These are phyloP conservation scores for Trichoderma harzianum DNA, from an alignment of 2,329 filamentous ascomycete species.

Conservation along the genomic window DNA sequence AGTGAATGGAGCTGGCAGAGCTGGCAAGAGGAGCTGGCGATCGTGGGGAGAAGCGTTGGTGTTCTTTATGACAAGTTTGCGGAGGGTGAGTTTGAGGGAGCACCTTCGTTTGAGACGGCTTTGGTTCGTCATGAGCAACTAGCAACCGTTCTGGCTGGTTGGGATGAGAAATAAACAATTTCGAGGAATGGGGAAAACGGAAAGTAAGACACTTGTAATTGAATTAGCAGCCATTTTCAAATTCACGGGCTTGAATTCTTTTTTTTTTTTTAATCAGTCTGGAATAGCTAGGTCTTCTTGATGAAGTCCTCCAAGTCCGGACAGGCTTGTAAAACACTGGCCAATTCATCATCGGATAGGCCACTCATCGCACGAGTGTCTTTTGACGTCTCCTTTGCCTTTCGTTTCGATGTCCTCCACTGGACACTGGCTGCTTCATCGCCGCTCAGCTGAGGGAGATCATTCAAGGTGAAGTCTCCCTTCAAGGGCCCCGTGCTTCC, in stretches of 20 bases:
- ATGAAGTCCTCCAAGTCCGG: slow-evolving; percentile 16
- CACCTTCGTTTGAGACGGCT: slow-evolving; percentile 40
- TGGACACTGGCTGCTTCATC: slow-evolving; percentile 12
- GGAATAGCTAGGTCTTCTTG: background rate
- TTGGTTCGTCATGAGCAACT: slow-evolving; percentile 47
- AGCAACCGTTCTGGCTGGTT: slow-evolving; percentile 30
- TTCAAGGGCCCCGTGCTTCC: background rate
- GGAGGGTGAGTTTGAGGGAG: slow-evolving; percentile 24
- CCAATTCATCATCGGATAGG: slow-evolving; percentile 13
- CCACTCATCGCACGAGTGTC: background rate
- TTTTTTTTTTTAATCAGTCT: background rate
- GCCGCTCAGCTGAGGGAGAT: slow-evolving; percentile 9
- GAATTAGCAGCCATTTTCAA: background rate
- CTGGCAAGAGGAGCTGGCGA: slow-evolving; percentile 45
- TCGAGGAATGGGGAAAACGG: background rate
- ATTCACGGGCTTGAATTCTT: background rate
- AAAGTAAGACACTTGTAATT: background rate
- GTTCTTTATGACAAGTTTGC: slow-evolving; percentile 56
- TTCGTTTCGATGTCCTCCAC: slow-evolving; percentile 6
- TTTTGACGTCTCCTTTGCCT: background rate
- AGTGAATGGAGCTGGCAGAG: slow-evolving; percentile 45
- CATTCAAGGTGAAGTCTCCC: slow-evolving; percentile 13
- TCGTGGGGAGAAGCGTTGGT: slow-evolving; percentile 47
- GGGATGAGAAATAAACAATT: slow-evolving; percentile 11
- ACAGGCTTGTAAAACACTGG: slow-evolving; percentile 17